A percentile compares a stretch with the other conserved stretches of the same genome.
Conservation (phyloP, 2,329 filamentous ascomycete species). For the Lasiodiplodia citricola region DNA sequence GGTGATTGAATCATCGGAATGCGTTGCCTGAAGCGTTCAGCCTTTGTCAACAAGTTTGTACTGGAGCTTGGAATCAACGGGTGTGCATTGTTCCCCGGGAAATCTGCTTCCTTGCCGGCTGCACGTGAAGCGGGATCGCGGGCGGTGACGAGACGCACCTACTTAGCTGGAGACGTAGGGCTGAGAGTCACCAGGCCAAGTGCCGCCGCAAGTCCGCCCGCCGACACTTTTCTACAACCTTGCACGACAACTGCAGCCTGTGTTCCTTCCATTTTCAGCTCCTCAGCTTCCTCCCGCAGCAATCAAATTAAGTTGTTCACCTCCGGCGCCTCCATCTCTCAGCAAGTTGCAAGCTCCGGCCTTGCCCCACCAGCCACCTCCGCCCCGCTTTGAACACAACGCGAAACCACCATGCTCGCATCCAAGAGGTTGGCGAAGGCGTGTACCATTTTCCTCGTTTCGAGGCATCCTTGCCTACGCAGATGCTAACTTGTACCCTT, state of each 20-base stretch:
- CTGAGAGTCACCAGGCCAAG: conserved; percentile 3
- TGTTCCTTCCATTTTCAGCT: not conserved
- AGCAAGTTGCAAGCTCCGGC: not conserved
- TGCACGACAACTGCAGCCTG: not conserved
- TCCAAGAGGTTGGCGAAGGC: conserved; percentile 64
- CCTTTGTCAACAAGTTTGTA: not conserved
- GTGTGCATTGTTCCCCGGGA: too few species aligned
- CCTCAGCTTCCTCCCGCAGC: too few species aligned
- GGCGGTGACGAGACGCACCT: not conserved
- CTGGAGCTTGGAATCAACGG: too few species aligned
- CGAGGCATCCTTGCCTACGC: not conserved
- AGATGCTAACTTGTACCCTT: not conserved
- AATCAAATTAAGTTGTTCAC: not conserved
- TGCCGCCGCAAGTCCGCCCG: not conserved
- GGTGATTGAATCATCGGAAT: not conserved
- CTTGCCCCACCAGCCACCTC: not conserved
- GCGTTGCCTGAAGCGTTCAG: not conserved
- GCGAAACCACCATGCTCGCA: conserved; percentile 51
- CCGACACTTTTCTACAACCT: not conserved
- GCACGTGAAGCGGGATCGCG: not conserved
- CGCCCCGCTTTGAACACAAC: not conserved
- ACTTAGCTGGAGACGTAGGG: not conserved
- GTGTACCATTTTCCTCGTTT: not conserved
- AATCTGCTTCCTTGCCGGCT: too few species aligned
- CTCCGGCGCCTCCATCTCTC: not conserved